phyloP scores from a whole-genome alignment of 2,329 filamentous ascomycete species.

The Eutypa lata region DNA sequence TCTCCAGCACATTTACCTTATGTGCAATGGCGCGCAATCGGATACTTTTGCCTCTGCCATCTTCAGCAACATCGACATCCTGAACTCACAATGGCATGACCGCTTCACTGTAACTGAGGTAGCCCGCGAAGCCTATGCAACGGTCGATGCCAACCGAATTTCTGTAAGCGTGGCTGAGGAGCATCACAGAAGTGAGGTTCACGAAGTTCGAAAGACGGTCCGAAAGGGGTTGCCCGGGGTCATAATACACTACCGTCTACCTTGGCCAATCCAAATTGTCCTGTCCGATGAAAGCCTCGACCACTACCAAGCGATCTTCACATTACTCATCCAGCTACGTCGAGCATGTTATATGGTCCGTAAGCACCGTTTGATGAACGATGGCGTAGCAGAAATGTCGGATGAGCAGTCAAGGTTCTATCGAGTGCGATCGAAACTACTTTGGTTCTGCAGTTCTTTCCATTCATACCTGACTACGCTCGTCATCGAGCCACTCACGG shows the following conservation, averaged over 20 bases:
- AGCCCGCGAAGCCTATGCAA: slow-evolving; percentile 66
- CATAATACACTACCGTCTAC: slow-evolving; percentile 65
- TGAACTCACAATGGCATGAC: slow-evolving; percentile 68
- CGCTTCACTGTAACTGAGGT: slow-evolving; percentile 76
- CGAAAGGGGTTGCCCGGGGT: slow-evolving; percentile 59
- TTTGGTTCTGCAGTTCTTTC: slow-evolving; percentile 75
- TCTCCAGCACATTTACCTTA: slow-evolving; percentile 72
- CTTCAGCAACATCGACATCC: slow-evolving; percentile 70
- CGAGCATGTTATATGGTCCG: slow-evolving; percentile 67
- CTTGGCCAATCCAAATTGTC: slow-evolving; percentile 69
- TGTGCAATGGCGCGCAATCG: slow-evolving; percentile 67
- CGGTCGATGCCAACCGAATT: slow-evolving; percentile 60
- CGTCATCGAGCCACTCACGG: slow-evolving; percentile 61
- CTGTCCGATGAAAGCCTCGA: slow-evolving; percentile 62
- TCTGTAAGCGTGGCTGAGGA: slow-evolving; percentile 50
- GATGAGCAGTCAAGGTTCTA: slow-evolving; percentile 51
- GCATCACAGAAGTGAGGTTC: slow-evolving; percentile 38
- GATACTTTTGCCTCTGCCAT: slow-evolving; percentile 64
- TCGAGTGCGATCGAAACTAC: slow-evolving; percentile 62
- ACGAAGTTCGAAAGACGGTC: slow-evolving; percentile 55
- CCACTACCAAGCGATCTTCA: slow-evolving; percentile 70
- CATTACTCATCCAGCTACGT: slow-evolving; percentile 73
- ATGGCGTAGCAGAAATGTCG: slow-evolving; percentile 34
- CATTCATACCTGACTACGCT: slow-evolving; percentile 74
- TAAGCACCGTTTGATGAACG: slow-evolving; percentile 44